Conservation (phyloP, 768 basidiomycete genomes). For the Boletus pseudo-olivaceus region DNA sequence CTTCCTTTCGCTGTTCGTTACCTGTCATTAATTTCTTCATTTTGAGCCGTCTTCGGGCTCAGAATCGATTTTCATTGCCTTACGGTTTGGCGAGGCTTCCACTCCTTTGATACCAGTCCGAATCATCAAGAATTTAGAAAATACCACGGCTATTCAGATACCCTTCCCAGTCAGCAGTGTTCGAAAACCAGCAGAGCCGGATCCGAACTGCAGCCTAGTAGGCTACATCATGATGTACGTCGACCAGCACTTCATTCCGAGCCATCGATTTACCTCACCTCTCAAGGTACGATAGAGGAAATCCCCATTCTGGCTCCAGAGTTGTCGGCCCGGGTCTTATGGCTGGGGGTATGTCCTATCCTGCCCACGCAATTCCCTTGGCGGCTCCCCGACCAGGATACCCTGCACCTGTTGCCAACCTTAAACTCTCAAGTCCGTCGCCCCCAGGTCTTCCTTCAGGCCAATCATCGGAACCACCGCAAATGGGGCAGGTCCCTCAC, state of each 20-base stretch:
- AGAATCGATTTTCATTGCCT: constrained; percentile 19
- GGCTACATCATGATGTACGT: constrained; percentile 66
- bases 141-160: constrained; percentile 13
- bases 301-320: constrained; percentile 52
- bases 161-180: constrained; percentile 34
- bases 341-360: constrained; percentile 33
- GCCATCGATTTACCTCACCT: constrained; percentile 6
- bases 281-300: constrained; percentile 57
- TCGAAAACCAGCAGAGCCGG: constrained; percentile 43
- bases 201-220: constrained; percentile 47
- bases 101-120: constrained; percentile 25
- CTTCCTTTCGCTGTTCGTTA: not conserved
- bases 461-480: constrained; percentile 17
- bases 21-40: constrained; percentile 1
- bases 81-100: constrained; percentile 25
- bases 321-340: constrained; percentile 49
- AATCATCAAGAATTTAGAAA: not conserved
- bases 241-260: constrained; percentile 2
- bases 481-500: constrained; percentile 32
- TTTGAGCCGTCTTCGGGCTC: constrained; percentile 11
- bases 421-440: constrained; percentile 53
- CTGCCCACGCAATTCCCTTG: constrained; percentile 41
- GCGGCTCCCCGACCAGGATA: constrained; percentile 75
- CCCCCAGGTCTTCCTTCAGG: constrained; percentile 36
- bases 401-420: constrained; percentile 62